Evolutionary conservation across 2,329 filamentous ascomycete species (phyloP), one percentile per base, ranked within the genome.

Genomic region (Aspergillus ibericus): DNA sequence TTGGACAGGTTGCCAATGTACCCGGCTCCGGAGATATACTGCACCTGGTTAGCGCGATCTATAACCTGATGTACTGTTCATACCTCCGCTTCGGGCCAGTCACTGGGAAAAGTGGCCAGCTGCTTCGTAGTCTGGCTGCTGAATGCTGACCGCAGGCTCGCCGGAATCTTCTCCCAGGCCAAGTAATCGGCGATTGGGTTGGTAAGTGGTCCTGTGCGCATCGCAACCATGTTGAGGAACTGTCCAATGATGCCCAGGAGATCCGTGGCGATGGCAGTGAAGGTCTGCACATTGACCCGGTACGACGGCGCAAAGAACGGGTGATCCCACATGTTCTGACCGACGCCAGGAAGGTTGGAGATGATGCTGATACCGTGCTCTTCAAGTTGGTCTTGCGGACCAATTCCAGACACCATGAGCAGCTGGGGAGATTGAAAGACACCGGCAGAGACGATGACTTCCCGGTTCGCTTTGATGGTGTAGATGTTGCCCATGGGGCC

Each of bases 381-480:
- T 6, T 67, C 22, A 6, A 75, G 61, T 1, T 63, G 60, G 0
- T 63, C 63, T 4, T 56, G 42, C 2, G 81, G 81, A 0, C 82
- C 82, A 51, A 80, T 68, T 1, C 82, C 82, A 16, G 79, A 82
- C 3, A 82, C 74, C 71, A 82, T 81, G 9, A 84, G 72, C 1
- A 65, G 53, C 49, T 65, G 63, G 0, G 63, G 63, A 15, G 79
- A 82, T 62, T 85, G 82, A 64, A 82, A 83, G 4, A 78, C 75
- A 3, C 84, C 84, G 0, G 78, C 81, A 0, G 81, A 77, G 8
- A 86, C 59, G 38, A 80, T 77, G 5, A 78, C 77, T 62, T 86
- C 84, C 29, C 76, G 75, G 15, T 74, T 79, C 18, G 83, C 81
- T 2, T 73, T 72, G 58, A 85, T 77, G 34, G 68, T 79, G 7